Evolutionary conservation across 345 rosid genomes (phyloP).

Genomic region (Eucalyptus camaldulensis): DNA sequence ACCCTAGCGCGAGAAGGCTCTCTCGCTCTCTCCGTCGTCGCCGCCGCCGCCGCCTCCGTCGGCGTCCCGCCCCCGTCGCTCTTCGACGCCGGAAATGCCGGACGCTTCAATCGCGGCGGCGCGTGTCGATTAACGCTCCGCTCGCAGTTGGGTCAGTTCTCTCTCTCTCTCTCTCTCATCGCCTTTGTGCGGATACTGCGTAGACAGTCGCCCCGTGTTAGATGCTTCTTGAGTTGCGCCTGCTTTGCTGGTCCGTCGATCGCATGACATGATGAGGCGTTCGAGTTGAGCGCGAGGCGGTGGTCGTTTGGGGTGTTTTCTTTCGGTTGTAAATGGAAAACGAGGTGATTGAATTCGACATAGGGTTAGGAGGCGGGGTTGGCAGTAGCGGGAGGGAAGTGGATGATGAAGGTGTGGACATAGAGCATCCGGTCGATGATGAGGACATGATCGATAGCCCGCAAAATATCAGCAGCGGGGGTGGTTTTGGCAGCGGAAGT

Average conservation of each 20-base stretch:
- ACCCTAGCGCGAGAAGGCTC: neutral
- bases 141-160: neutral
- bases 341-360: conserved; percentile 39
- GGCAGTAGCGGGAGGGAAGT: conserved; percentile 2
- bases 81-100: neutral
- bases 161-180: neutral
- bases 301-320: neutral
- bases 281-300: neutral
- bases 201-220: neutral
- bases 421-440: conserved; percentile 24
- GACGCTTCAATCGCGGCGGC: neutral
- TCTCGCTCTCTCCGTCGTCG: neutral
- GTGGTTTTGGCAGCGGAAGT: neutral
- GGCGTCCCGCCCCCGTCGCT: neutral
- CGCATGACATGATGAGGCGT: neutral
- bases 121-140: neutral
- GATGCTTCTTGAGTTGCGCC: neutral
- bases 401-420: conserved; percentile 16
- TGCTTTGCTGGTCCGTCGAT: neutral
- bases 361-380: conserved; percentile 24
- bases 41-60: neutral
- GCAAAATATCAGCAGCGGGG: neutral
- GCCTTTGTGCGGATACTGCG: neutral
- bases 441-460: conserved; percentile 16
- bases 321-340: conserved; percentile 15